A percentile compares a stretch with the other conserved stretches of the same genome.
phyloP scores from a whole-genome alignment of 2,329 filamentous ascomycete species.

The Fusarium tuaranense region DNA sequence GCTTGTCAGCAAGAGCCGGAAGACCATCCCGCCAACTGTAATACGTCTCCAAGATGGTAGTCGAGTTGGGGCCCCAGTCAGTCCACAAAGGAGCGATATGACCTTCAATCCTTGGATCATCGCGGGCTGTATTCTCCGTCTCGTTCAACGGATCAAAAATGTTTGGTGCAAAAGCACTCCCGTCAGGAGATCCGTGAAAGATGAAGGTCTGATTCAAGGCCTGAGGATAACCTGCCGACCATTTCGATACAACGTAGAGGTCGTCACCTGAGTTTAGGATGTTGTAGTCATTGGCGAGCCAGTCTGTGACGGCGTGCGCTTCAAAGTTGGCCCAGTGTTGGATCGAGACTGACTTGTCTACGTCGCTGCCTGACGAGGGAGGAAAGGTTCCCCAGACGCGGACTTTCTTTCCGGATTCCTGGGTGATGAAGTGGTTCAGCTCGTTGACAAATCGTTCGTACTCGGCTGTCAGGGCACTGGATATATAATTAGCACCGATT shows the following conservation, averaged over 20 bases:
- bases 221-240: not conserved
- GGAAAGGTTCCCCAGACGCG: not conserved
- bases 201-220: not conserved
- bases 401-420: not conserved
- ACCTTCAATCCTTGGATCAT: not conserved
- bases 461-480: not conserved
- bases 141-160: not conserved
- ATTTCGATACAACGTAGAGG: not conserved
- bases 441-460: not conserved
- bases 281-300: not conserved
- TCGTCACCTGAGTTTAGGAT: not conserved
- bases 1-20: not conserved
- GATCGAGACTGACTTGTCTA: not conserved
- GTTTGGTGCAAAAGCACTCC: not conserved
- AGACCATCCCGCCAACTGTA: not conserved
- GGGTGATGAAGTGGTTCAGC: not conserved
- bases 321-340: not conserved
- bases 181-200: not conserved
- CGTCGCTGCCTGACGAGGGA: not conserved
- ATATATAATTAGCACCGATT: not conserved
- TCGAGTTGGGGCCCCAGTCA: not conserved
- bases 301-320: not conserved
- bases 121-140: not conserved
- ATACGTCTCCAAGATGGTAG: not conserved
- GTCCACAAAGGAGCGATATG: not conserved